Conservation (phyloP, 257 asterid genomes). For the Rhazya stricta region DNA sequence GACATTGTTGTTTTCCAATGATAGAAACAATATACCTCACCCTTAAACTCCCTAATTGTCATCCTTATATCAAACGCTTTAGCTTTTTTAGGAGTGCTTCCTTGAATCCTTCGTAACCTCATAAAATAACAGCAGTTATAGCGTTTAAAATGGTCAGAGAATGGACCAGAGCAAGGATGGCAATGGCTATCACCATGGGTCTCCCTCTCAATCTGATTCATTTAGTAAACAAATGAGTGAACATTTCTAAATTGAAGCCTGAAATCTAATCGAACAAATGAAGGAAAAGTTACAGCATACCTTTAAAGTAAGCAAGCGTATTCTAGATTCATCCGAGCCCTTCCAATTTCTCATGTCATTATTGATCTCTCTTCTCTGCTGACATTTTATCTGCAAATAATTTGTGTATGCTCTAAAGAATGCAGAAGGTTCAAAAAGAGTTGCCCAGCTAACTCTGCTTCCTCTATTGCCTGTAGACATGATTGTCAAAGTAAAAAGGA, state of each 20-base stretch:
- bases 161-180: constrained; percentile 81
- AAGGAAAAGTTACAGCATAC: constrained; percentile 24
- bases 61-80: constrained; percentile 69
- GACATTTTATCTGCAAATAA: constrained; percentile 79
- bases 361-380: constrained; percentile 57
- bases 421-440: constrained; percentile 65
- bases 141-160: constrained; percentile 63
- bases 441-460: constrained; percentile 51
- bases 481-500: constrained; percentile 8
- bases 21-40: constrained; percentile 50
- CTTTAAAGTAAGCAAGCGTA: constrained; percentile 75
- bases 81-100: constrained; percentile 62
- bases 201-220: constrained; percentile 70
- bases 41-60: constrained; percentile 75
- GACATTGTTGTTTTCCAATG: constrained; percentile 6
- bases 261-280: neutral
- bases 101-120: constrained; percentile 75
- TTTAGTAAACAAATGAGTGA: constrained; percentile 5
- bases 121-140: constrained; percentile 62
- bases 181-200: constrained; percentile 70
- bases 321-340: constrained; percentile 90
- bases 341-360: constrained; percentile 77
- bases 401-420: constrained; percentile 78
- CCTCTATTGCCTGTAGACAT: constrained; percentile 55
- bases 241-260: constrained; percentile 1